Evolutionary conservation across 805 yeast genomes (phyloP).

Genomic region (Ogataea parapolymorpha): DNA sequence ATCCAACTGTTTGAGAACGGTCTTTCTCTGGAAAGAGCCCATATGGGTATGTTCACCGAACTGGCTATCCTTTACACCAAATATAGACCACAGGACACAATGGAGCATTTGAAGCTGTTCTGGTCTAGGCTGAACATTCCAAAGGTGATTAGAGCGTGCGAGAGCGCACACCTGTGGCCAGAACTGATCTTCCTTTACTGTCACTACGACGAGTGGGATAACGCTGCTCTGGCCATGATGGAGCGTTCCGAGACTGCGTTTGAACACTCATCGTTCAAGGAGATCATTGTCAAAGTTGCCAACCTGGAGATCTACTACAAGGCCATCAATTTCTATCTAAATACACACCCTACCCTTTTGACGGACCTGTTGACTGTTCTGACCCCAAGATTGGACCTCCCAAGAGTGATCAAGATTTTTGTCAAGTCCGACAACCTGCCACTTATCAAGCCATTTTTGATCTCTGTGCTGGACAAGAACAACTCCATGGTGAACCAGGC

Average conservation of each 20-base stretch:
- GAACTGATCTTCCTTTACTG: constrained; percentile 94
- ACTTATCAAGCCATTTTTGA: constrained; percentile 90
- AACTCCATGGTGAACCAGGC: constrained; percentile 90
- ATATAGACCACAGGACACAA: constrained; percentile 83
- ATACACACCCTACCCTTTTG: constrained; percentile 86
- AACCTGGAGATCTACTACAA: constrained; percentile 96
- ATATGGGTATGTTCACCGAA: constrained; percentile 99
- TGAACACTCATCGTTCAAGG: constrained; percentile 93
- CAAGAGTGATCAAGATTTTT: constrained; percentile 93
- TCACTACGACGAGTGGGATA: constrained; percentile 99
- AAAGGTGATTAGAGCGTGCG: constrained; percentile 91
- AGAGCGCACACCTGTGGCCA: constrained; percentile 91
- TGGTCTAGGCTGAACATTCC: constrained; percentile 99
- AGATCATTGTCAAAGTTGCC: constrained; percentile 89
- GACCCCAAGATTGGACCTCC: constrained; percentile 86
- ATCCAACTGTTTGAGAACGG: constrained; percentile 94
- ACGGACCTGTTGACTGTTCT: constrained; percentile 82
- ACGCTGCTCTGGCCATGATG: constrained; percentile 95
- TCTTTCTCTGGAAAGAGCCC: constrained; percentile 94
- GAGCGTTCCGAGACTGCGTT: constrained; percentile 90
- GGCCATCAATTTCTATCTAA: constrained; percentile 91
- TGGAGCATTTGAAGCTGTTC: constrained; percentile 95
- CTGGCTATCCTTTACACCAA: constrained; percentile 87
- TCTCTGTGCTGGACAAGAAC: constrained; percentile 87
- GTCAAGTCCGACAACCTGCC: constrained; percentile 95